Conservation (phyloP, 2,329 filamentous ascomycete species). For the Talaromyces sp. region DNA sequence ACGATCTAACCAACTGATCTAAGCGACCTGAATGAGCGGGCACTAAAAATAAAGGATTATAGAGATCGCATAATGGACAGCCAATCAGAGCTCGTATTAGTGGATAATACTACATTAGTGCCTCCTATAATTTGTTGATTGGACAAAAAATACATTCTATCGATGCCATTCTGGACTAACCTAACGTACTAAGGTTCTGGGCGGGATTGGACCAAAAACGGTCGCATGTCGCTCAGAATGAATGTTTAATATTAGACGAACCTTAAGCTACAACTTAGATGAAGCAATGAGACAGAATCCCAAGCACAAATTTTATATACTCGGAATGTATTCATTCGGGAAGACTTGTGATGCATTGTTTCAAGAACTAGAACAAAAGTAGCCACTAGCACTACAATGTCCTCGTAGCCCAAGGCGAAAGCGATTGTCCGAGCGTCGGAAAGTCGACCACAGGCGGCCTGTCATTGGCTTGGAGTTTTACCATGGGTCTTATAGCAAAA, state of each 20-base stretch:
- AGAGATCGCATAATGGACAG: neutral
- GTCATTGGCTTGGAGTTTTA: neutral
- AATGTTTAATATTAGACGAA: neutral
- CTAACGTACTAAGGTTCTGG: neutral
- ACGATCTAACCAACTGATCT: constrained; percentile 16
- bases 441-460: neutral
- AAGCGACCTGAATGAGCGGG: constrained; percentile 2
- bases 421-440: neutral
- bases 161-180: neutral
- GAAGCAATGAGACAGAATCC: neutral
- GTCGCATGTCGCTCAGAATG: neutral
- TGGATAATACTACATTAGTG: neutral
- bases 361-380: neutral
- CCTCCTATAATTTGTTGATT: neutral
- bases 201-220: neutral
- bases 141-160: neutral
- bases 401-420: neutral
- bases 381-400: too few relatives aligned
- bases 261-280: neutral
- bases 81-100: neutral
- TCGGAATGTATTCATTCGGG: neutral
- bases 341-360: neutral
- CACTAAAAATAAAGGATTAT: neutral
- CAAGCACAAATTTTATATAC: too few relatives aligned
- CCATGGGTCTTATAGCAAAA: neutral